Conservation (phyloP, 305 asterid genomes). For the Fraxinus baroniana region DNA sequence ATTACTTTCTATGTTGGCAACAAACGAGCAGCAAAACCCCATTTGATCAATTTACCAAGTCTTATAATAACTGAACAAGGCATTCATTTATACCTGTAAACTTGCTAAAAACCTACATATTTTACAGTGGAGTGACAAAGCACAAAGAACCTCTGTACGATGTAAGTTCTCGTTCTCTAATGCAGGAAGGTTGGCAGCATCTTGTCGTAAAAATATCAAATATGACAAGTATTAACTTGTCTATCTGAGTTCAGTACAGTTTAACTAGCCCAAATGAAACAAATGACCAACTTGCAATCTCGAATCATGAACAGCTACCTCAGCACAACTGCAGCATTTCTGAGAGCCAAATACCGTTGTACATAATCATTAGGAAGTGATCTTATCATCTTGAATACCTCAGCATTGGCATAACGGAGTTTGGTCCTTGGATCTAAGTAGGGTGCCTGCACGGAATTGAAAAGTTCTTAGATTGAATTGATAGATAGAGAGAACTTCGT, state of each 20-base stretch:
- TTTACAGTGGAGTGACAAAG: background rate
- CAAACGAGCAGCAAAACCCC: background rate
- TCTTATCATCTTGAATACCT: conserved; percentile 73
- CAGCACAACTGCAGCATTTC: conserved; percentile 87
- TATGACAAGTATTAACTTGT: background rate
- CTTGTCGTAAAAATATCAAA: background rate
- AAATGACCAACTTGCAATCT: background rate
- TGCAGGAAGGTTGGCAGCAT: background rate
- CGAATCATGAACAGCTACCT: conserved; percentile 38
- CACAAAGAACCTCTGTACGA: background rate
- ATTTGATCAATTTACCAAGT: background rate
- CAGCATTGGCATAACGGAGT: conserved; percentile 80
- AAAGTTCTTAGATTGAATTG: background rate
- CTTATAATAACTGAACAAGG: background rate
- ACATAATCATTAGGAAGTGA: conserved; percentile 84
- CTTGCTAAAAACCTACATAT: background rate
- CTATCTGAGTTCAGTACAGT: background rate
- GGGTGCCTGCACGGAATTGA: conserved; percentile 64
- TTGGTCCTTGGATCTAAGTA: conserved; percentile 92
- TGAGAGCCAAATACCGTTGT: conserved; percentile 79
- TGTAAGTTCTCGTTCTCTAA: background rate
- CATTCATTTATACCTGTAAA: background rate
- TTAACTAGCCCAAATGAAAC: background rate
- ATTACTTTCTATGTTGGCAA: background rate
- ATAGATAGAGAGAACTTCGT: background rate